Base-by-base conservation (phyloP, 164 flowering plant species). In the Piper betle region DNA sequence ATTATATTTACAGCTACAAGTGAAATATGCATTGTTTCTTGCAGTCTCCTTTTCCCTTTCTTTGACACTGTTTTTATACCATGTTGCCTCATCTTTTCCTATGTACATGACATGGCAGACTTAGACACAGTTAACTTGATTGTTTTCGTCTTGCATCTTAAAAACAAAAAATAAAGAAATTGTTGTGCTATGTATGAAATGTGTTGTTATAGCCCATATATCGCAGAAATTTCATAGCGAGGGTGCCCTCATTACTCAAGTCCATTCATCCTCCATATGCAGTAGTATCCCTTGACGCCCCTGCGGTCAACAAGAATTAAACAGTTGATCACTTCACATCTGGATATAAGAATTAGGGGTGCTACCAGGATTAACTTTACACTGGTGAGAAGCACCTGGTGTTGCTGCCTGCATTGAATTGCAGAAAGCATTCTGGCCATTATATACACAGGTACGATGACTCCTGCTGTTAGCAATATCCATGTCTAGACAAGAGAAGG, bases 371-470 rank as follows among this genome's bases (percentile, higher is more conserved):
- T 6, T 8, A 43, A 15, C 50, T 43, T 6, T 2, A 7, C 12
- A 8, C 50, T 8, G 50, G 8, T 10, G 12, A 43, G n/a, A 61
- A 50, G 52, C 64, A 81, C 91, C 72, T 65, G 88, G 33, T 60
- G 82, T 46, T 53, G 73, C 18, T 78, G 79, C 53, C 75, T 80
- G n/a, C 60, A 82, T 77, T 37, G 83, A 67, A n/a, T n/a, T n/a
- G n/a, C n/a, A n/a, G n/a, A n/a, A n/a, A n/a, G n/a, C n/a, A n/a
- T n/a, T n/a, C n/a, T n/a, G n/a, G n/a, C n/a, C n/a, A n/a, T n/a
- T n/a, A n/a, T n/a, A 69, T 79, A 92, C 19, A 92, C 70, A 39
- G 95, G 96, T 39, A 89, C 60, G 60, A 87, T 61, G 64, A 92
- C 75, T 60, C 95, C 96, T 63, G 71, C 72, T 20, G 77, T 74